These are phyloP conservation scores for Oryza australiensis DNA, from an alignment of 176 grass and related monocot species.

Conservation along the genomic window DNA sequence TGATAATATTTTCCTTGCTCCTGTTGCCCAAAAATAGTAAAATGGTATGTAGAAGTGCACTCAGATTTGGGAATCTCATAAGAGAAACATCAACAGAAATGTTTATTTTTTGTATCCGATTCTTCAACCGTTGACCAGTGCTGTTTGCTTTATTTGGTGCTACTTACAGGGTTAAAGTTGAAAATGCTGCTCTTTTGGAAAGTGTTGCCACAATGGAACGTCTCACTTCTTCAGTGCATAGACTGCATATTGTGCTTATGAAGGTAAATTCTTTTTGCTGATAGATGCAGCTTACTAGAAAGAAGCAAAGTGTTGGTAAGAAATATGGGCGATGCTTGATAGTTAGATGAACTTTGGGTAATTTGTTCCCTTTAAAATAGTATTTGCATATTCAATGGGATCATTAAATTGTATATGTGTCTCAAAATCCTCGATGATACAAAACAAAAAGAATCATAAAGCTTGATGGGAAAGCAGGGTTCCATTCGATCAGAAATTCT, in stretches of 20 bases:
- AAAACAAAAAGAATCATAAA: not conserved
- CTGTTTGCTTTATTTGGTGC: conserved; percentile 35
- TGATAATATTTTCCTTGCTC: not conserved
- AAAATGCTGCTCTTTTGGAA: conserved; percentile 81
- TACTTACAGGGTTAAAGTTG: conserved; percentile 73
- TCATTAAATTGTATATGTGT: not conserved
- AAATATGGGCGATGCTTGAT: conserved; percentile 2
- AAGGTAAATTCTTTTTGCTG: conserved; percentile 49
- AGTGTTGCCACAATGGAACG: conserved; percentile 73
- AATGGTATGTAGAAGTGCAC: not conserved
- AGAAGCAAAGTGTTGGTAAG: not conserved
- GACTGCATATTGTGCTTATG: conserved; percentile 75
- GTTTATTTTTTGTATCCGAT: not conserved
- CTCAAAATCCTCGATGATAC: not conserved
- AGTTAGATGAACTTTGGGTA: not conserved
- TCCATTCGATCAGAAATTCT: not conserved
- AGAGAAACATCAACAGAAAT: not conserved
- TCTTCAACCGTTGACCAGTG: not conserved
- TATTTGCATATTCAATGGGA: not conserved
- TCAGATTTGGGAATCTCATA: not conserved
- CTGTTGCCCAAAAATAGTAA: not conserved
- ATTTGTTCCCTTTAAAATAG: conserved; percentile 3
- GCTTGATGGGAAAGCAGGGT: not conserved
- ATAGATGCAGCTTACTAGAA: not conserved
- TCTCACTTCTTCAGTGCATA: conserved; percentile 72